Evolutionary conservation across 192 early-diverging fungal species (phyloP), one percentile per base, ranked within the genome.

Genomic region (Coemansia sp.): DNA sequence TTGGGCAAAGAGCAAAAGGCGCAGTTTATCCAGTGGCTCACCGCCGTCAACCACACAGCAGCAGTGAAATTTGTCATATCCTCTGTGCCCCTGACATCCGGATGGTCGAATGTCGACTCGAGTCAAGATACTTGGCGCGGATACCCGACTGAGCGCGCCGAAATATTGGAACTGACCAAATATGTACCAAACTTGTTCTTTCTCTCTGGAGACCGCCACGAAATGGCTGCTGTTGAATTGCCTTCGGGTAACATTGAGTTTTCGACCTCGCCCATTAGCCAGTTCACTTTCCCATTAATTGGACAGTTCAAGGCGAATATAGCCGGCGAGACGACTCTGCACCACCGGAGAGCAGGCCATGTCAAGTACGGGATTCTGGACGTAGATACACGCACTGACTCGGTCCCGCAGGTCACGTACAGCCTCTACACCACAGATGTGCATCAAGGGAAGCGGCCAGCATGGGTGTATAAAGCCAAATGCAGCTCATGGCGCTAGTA

Each of bases 191-290:
- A 85, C 24, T 63, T 82, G 52, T 74, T 80, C 34, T 78, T 76
- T 54, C 75, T 87, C 22, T 80, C 79, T 12, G 86, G 86, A n/a
- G 86, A 87, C 73, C 77, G 86, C 13, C 86, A 87, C 63, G 86
- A 84, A 49, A 84, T 83, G 75, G 81, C 82, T 3, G 82, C 82
- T 0, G 74, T 76, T 3, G 74, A 74, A 52, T 73, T 83, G 63
- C 70, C 75, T 8, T 79, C 74, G 12, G 80, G 80, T 2, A 82
- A 82, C 70, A 68, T 83, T 13, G 86, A 87, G 73, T 84, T 84
- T 20, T 84, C 82, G 2, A 82, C 79, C 6, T 84, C 82, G 38
- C 86, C 86, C 1, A 57, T 87, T 63, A 78, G 74, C 67, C 78
- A 81, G 70, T 87, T 87, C 62, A 81, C 79, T 10, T 74, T 84